Evolutionary conservation across 805 yeast species (phyloP).

Genomic region (Starmerella powellii): DNA sequence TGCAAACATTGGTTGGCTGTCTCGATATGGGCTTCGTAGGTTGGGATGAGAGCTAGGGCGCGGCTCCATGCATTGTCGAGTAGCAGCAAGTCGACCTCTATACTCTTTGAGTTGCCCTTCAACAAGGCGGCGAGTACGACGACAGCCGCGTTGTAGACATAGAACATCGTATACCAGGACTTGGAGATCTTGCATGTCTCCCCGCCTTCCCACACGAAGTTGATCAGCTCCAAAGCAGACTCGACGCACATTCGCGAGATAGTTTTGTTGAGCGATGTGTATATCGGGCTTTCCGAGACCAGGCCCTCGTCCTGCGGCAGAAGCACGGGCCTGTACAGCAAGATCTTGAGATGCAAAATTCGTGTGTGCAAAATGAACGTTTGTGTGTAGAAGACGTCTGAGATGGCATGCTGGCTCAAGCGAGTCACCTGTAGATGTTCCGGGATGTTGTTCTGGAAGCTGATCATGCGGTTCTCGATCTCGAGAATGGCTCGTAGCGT

Average conservation of each 20-base stretch:
- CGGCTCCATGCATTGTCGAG: too few species aligned
- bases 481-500: neutral
- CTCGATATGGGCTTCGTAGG: too few species aligned
- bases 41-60: too few species aligned
- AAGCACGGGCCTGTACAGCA: neutral
- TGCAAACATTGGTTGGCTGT: too few species aligned
- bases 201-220: neutral
- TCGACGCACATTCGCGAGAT: neutral
- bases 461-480: neutral
- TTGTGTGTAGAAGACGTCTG: neutral
- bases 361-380: neutral
- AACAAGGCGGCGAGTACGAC: neutral
- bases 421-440: neutral
- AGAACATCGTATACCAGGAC: neutral
- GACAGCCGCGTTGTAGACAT: neutral
- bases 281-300: neutral
- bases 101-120: too few species aligned
- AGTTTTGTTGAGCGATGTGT: neutral
- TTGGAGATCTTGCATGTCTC: neutral
- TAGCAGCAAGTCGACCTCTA: too few species aligned
- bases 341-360: neutral
- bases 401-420: too few species aligned
- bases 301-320: neutral
- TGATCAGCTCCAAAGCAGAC: neutral
- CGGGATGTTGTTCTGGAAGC: neutral